Percentiles rank a stretch among this genome's conserved stretches.
Conservation (phyloP, 2,329 filamentous ascomycete species). For the Akanthomyces dipterigenus region DNA sequence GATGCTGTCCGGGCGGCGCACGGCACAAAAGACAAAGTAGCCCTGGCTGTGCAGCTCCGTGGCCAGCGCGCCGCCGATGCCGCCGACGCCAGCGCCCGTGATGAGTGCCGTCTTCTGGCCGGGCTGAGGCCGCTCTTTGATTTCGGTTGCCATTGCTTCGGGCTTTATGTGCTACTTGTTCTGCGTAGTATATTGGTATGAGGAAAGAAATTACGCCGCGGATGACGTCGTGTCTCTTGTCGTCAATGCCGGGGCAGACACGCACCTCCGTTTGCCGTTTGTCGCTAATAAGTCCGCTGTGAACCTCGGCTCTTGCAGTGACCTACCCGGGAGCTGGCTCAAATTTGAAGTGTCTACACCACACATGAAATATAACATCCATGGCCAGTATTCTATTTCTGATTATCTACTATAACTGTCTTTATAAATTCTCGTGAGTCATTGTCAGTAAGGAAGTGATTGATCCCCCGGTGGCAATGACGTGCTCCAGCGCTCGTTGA, state of each 20-base stretch:
- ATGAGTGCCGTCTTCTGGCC: conserved; percentile 13
- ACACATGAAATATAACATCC: background rate
- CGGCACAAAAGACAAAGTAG: conserved; percentile 12
- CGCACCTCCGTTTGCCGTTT: too few species aligned
- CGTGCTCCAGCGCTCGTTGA: too few species aligned
- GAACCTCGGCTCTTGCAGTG: background rate
- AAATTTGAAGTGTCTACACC: background rate
- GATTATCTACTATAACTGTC: too few species aligned
- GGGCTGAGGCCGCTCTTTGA: conserved; percentile 3
- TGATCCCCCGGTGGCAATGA: too few species aligned
- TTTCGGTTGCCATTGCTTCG: background rate
- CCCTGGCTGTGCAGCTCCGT: conserved; percentile 9
- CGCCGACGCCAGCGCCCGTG: conserved; percentile 11
- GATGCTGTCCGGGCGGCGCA: conserved; percentile 8
- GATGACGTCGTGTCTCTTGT: too few species aligned
- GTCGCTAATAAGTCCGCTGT: too few species aligned
- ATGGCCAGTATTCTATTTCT: too few species aligned
- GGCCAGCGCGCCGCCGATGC: conserved; percentile 12
- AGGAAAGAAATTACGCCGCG: too few species aligned
- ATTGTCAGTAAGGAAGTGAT: too few species aligned
- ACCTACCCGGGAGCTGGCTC: background rate
- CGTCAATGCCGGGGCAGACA: too few species aligned
- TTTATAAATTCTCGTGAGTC: too few species aligned
- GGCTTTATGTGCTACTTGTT: background rate
- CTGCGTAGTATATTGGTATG: too few species aligned